phyloP scores from a whole-genome alignment of 2,329 filamentous ascomycete species.

The Penicillium glabrum region DNA sequence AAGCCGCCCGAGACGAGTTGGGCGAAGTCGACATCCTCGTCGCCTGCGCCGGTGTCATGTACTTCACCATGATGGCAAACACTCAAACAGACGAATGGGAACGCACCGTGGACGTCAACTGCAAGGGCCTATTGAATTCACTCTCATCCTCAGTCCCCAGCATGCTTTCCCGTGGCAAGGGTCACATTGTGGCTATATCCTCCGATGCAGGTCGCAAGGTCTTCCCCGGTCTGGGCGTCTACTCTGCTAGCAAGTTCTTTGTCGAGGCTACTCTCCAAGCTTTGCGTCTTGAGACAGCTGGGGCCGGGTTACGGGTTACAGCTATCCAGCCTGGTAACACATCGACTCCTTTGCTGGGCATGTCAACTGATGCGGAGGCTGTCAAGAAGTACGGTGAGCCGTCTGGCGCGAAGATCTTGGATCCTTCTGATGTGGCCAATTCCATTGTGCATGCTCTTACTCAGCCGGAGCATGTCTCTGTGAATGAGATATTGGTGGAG shows the following conservation, averaged over 20 bases:
- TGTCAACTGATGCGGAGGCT: conserved; percentile 75
- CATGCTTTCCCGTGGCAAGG: conserved; percentile 68
- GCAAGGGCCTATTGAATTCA: conserved; percentile 76
- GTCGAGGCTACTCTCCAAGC: conserved; percentile 78
- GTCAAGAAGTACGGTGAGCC: conserved; percentile 77
- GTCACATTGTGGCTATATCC: conserved; percentile 78
- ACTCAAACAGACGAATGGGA: conserved; percentile 73
- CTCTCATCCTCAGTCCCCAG: conserved; percentile 67
- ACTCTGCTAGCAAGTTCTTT: conserved; percentile 82
- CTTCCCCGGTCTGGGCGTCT: conserved; percentile 77
- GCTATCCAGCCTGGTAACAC: conserved; percentile 76
- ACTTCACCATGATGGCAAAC: conserved; percentile 85
- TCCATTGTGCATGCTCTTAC: conserved; percentile 73
- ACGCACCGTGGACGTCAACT: conserved; percentile 80
- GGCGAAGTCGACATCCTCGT: conserved; percentile 78
- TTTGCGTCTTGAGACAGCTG: conserved; percentile 73
- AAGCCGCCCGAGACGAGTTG: conserved; percentile 59
- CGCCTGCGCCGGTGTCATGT: conserved; percentile 81
- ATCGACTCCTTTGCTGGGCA: conserved; percentile 68
- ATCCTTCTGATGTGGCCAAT: conserved; percentile 69
- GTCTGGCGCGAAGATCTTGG: conserved; percentile 71
- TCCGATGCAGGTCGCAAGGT: conserved; percentile 80
- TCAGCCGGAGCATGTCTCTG: conserved; percentile 72
- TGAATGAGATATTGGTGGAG: conserved; percentile 80
- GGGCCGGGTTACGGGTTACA: conserved; percentile 70